Conservation (phyloP, 331 rosid genomes). For the Quercus tomentella region DNA sequence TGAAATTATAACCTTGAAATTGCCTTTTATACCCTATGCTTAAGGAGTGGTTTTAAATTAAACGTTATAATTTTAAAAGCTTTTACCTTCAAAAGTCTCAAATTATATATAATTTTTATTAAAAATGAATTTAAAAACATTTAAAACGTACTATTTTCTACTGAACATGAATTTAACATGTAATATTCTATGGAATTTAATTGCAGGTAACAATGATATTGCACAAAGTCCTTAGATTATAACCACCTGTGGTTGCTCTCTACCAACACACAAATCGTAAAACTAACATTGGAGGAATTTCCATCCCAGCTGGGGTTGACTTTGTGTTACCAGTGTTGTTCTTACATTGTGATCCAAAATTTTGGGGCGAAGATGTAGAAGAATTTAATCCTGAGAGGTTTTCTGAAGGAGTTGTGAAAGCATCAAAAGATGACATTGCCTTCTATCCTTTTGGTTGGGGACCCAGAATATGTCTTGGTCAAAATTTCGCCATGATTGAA, state of each 20-base stretch:
- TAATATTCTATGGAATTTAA: background rate
- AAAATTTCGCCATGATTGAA: conserved; percentile 38
- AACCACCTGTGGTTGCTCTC: conserved; percentile 15
- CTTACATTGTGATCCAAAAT: conserved; percentile 24
- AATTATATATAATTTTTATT: no score
- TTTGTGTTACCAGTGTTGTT: conserved; percentile 6
- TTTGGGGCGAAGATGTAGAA: conserved; percentile 33
- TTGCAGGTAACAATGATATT: conserved; percentile 24
- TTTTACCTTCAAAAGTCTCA: no score
- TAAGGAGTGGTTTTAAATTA: no score
- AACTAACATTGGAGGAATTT: conserved; percentile 18
- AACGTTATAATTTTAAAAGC: no score
- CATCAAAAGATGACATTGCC: conserved; percentile 28
- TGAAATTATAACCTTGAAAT: no score
- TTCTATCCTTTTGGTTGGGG: conserved; percentile 51
- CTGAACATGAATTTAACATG: no score
- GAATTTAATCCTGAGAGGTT: conserved; percentile 45
- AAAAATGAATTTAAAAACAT: no score
- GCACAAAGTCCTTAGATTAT: conserved; percentile 35
- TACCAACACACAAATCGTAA: conserved; percentile 12
- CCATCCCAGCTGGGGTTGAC: conserved; percentile 31
- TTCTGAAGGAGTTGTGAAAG: conserved; percentile 28
- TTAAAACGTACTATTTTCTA: no score
- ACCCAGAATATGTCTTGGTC: conserved; percentile 40
- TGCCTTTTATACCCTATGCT: no score